Evolutionary conservation across 2,329 filamentous ascomycete species (phyloP), one percentile per base, ranked within the genome.

Genomic region (Cytospora chrysosperma): DNA sequence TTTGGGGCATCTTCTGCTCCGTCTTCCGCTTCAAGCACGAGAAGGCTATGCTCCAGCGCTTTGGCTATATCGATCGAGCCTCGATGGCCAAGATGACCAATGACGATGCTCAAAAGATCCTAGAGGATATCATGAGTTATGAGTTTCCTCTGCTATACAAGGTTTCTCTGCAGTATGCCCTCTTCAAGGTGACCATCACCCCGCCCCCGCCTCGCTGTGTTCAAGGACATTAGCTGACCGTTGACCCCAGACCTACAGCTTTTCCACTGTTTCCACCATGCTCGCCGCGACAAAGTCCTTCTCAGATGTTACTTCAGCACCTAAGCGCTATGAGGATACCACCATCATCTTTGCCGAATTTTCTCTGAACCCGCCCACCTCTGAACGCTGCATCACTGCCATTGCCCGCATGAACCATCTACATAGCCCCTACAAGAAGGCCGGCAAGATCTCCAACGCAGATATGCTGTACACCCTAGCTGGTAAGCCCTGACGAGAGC

Each of bases 311-410:
- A 54, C 63, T 1, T 71, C 72, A 12, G 72, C 74, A 0, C 71
- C 72, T 2, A 80, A 79, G 67, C 72, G 76, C 73, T 78, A 78
- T 56, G 77, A 78, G 56, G 78, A 80, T 54, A 79, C 77, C 0
- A 70, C 71, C 49, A 65, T 75, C 8, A 67, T 79, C 1, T 79
- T 75, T 64, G 65, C 68, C 32, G 75, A 76, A 76, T 78, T 72
- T 59, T 66, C 67, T 49, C 59, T 71, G 19, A 73, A 77, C 71
- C 70, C 76, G 37, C 76, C 76, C 1, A 71, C 71, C 24, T 75
- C 75, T 0, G 69, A 70, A 37, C 73, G 76, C 27, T 68, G 71
- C 28, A 72, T 78, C 59, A 72, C 68, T 47, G 71, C 72, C 28
- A 68, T 77, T 24, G 74, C 74, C 15, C 75, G 76, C 59, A 75